These are phyloP conservation scores for Pycnococcus provasolii DNA, from an alignment of 139 green algal genomes.

Conservation along the genomic window DNA sequence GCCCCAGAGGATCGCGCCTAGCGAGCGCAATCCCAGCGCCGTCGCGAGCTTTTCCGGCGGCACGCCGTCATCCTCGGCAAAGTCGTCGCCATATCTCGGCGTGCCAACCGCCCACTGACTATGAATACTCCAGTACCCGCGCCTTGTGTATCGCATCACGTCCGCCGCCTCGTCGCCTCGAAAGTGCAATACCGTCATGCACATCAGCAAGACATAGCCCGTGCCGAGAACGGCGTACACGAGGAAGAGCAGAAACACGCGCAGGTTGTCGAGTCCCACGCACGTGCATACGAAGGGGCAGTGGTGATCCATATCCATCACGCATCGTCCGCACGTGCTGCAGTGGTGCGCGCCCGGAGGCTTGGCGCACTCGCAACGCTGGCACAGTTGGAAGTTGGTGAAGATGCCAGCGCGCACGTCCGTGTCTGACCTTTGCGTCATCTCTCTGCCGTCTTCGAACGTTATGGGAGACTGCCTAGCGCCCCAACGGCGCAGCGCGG, in stretches of 20 bases:
- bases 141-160: not conserved
- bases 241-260: slow-evolving; percentile 33
- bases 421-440: slow-evolving; percentile 7
- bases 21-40: not conserved
- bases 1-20: too few species aligned
- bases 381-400: slow-evolving; percentile 14
- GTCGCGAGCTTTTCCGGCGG: not conserved
- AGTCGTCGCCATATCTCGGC: not conserved
- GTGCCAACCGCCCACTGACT: not conserved
- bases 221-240: slow-evolving; percentile 24
- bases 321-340: slow-evolving; percentile 22
- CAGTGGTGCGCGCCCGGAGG: slow-evolving; percentile 30
- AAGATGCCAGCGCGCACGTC: slow-evolving; percentile 9
- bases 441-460: not conserved
- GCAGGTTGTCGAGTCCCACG: slow-evolving; percentile 27
- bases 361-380: slow-evolving; percentile 20
- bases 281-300: slow-evolving; percentile 37
- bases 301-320: slow-evolving; percentile 40
- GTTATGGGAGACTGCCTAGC: not conserved
- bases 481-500: not conserved
- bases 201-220: slow-evolving; percentile 15
- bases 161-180: not conserved
- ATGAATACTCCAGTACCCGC: not conserved
- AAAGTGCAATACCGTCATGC: not conserved
- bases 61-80: not conserved